Base-by-base conservation (phyloP, 1,284 basidiomycete species). In the Trametes sp. region DNA sequence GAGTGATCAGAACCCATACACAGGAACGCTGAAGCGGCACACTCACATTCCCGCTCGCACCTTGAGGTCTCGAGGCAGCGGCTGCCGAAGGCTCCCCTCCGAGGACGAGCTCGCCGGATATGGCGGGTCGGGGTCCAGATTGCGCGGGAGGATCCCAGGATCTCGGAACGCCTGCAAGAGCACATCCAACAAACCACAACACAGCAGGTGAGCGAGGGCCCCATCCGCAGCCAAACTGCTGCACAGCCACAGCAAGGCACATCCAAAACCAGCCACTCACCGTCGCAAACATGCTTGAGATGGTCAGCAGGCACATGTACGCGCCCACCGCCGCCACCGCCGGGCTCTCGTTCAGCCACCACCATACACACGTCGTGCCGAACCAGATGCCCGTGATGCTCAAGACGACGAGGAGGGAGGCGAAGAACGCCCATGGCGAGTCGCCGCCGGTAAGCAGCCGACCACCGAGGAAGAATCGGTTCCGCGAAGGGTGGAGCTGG, bases 131-230 rank as follows among this genome's bases (percentile, higher is more conserved):
- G 84, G 88, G 78, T 98, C 95, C 51, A 98, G 78, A 73, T 90
- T 81, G 3, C 95, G 85, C 11, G 95, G 95, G 29, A 98, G 77
- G 63, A 98, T 95, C 6, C 95, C 95, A 51, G 95, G 96, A 75
- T 98, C 96, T 53, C 87, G 84, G 69, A 90, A 88, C 4, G 94
- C 90, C 81, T 93, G 63, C 69, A 74, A 50, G 75, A 70, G 64
- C 66, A 44, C 62, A 45, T 51, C 36, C 51, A 55, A 66, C 23
- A 50, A 28, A 35, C 55, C 26, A 56, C 59, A 51, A 65, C 59
- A 62, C 59, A 50, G 55, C 61, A 49, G 63, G 58, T 60, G 35
- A 54, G 58, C 51, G 26, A 49, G 28, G 19, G 57, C 52, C 21
- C 59, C 52, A 38, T 64, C 41, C 59, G 52, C 59, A 58, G 59